Percentiles rank a stretch among this genome's conserved stretches.
Conservation (phyloP, 371 early-diverging fungal genomes). For the Mucor plumbeus region DNA sequence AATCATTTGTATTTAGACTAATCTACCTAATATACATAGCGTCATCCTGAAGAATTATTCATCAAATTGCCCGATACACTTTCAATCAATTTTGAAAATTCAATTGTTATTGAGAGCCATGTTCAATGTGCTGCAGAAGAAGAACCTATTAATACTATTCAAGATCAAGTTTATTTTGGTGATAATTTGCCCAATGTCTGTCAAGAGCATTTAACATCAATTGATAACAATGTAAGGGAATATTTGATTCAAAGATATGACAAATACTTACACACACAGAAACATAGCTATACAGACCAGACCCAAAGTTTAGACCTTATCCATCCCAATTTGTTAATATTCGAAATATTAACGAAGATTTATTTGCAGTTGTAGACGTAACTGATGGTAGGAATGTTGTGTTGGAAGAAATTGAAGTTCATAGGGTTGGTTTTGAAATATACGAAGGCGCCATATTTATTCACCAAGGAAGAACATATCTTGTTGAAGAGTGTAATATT, state of each 20-base stretch:
- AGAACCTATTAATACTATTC: slow-evolving; percentile 34
- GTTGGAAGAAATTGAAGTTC: slow-evolving; percentile 63
- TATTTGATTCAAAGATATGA: neutral
- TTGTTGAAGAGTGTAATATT: slow-evolving; percentile 61
- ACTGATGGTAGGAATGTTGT: slow-evolving; percentile 41
- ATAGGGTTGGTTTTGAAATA: slow-evolving; percentile 61
- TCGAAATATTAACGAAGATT: slow-evolving; percentile 48
- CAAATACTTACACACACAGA: neutral
- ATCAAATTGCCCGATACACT: slow-evolving; percentile 41
- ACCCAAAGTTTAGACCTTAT: slow-evolving; percentile 48
- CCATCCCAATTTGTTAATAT: slow-evolving; percentile 56
- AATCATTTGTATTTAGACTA: neutral
- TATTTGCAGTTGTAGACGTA: slow-evolving; percentile 59
- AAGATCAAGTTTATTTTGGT: slow-evolving; percentile 54
- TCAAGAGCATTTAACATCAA: slow-evolving; percentile 30
- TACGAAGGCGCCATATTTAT: slow-evolving; percentile 69
- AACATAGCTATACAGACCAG: slow-evolving; percentile 48
- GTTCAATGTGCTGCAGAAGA: slow-evolving; percentile 74
- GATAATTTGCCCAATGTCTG: slow-evolving; percentile 25
- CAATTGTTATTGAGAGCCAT: slow-evolving; percentile 55
- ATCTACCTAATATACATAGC: slow-evolving; percentile 15
- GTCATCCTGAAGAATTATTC: slow-evolving; percentile 55
- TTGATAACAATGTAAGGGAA: slow-evolving; percentile 30
- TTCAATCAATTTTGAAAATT: slow-evolving; percentile 45
- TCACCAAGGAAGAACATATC: slow-evolving; percentile 62